phyloP scores from a whole-genome alignment of 1,284 basidiomycete species.

The Cutaneotrichosporon cutaneum region DNA sequence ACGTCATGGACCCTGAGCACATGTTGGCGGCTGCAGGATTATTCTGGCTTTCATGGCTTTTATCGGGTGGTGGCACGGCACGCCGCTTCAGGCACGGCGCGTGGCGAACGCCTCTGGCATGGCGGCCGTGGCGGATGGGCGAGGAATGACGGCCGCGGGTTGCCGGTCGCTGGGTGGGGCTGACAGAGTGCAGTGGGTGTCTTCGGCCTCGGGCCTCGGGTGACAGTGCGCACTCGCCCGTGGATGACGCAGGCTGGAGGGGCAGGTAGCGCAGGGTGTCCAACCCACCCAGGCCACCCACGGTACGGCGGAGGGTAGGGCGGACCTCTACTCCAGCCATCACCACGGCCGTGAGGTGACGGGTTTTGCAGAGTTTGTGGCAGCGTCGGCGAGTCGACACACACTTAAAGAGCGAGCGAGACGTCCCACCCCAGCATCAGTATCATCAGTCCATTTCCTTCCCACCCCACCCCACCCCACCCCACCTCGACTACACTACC shows the following conservation, averaged over 20 bases:
- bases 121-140: neutral
- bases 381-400: neutral
- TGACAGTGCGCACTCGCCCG: neutral
- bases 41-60: no score
- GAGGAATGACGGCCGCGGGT: neutral
- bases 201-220: neutral
- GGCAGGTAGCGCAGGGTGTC: neutral
- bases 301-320: neutral
- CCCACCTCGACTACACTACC: neutral
- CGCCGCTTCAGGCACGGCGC: neutral
- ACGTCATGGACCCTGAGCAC: neutral
- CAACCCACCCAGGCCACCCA: neutral
- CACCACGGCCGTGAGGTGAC: neutral
- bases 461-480: neutral
- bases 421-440: neutral
- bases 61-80: no score
- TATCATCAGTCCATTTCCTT: neutral
- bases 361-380: neutral
- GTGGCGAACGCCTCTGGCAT: neutral
- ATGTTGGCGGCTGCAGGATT: no score
- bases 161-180: neutral
- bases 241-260: neutral
- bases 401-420: neutral
- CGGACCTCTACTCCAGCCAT: neutral
- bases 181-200: neutral